These are phyloP conservation scores for Kwoniella bestiolae DNA, from an alignment of 768 basidiomycete genomes.

Conservation along the genomic window DNA sequence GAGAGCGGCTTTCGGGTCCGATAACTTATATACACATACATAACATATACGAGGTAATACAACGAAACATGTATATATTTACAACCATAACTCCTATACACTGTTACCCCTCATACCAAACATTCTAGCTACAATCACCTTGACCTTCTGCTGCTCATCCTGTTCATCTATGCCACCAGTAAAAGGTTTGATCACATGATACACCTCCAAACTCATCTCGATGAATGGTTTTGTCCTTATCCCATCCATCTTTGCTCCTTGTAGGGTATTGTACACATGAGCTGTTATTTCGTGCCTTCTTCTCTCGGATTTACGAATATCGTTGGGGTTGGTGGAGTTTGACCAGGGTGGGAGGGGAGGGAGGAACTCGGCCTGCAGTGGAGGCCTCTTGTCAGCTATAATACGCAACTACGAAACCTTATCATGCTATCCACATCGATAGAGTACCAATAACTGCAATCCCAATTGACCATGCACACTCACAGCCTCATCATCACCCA, in stretches of 20 bases:
- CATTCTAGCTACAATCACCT: conserved; percentile 7
- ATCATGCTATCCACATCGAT: not conserved
- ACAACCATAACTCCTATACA: no score
- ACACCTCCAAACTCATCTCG: conserved; percentile 41
- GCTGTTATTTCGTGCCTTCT: conserved; percentile 13
- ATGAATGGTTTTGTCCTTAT: conserved; percentile 23
- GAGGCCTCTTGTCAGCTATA: no score
- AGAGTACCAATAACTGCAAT: not conserved
- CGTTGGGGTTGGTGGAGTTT: conserved; percentile 30
- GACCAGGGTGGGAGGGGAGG: conserved; percentile 37
- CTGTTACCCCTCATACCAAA: conserved; percentile 21
- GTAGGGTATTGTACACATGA: conserved; percentile 27
- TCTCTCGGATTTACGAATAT: conserved; percentile 14
- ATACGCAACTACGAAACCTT: not conserved
- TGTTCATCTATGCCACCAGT: not conserved
- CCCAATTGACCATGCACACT: not conserved
- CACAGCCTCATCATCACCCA: conserved; percentile 40
- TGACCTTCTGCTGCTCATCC: not conserved
- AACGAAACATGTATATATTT: no score
- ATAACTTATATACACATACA: no score
- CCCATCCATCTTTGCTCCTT: conserved; percentile 42
- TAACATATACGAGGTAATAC: no score
- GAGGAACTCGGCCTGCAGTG: conserved; percentile 37
- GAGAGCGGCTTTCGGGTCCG: not conserved
- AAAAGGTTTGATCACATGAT: conserved; percentile 1